A percentile compares a stretch with the other conserved stretches of the same genome.
Conservation (phyloP, 495 filamentous ascomycete species). For the Parachaetomium inaequale region DNA sequence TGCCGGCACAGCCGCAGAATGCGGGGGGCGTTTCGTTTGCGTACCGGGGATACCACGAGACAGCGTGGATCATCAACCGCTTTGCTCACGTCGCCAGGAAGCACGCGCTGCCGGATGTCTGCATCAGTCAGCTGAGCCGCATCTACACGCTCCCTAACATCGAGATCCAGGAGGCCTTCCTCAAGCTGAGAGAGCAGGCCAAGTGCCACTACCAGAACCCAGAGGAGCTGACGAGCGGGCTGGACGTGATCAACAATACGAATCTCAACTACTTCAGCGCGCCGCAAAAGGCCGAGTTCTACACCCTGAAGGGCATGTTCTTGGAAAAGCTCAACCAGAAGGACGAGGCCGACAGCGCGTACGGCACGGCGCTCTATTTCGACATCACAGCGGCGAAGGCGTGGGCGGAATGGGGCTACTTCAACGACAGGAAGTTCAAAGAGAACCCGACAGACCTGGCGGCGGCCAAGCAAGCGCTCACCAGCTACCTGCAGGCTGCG, state of each 20-base stretch:
- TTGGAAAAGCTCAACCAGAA: slow-evolving; percentile 85
- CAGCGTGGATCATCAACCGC: slow-evolving; percentile 98
- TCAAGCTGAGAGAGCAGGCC: slow-evolving; percentile 94
- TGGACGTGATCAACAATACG: slow-evolving; percentile 99
- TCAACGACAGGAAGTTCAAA: slow-evolving; percentile 94
- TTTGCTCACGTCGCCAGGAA: slow-evolving; percentile 98
- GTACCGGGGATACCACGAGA: slow-evolving; percentile 96
- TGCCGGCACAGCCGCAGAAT: slow-evolving; percentile 72
- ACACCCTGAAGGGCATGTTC: slow-evolving; percentile 99
- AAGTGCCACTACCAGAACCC: slow-evolving; percentile 98
- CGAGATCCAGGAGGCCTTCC: slow-evolving; percentile 97
- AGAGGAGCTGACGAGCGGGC: slow-evolving; percentile 79
- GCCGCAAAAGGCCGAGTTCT: slow-evolving; percentile 97
- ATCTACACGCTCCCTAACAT: slow-evolving; percentile 99
- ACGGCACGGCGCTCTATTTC: slow-evolving; percentile 89
- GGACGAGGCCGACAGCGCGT: slow-evolving; percentile 87
- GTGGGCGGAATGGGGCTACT: slow-evolving; percentile 99
- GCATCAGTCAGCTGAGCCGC: slow-evolving; percentile 90
- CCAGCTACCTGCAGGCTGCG: slow-evolving; percentile 93
- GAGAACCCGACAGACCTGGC: slow-evolving; percentile 73
- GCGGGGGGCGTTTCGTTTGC: slow-evolving; percentile 81
- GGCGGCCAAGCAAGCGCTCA: slow-evolving; percentile 83
- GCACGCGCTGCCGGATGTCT: slow-evolving; percentile 94
- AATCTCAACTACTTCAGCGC: slow-evolving; percentile 97
- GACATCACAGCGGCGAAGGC: slow-evolving; percentile 94